These are phyloP conservation scores for Penicillium olsonii DNA, from an alignment of 2,329 filamentous ascomycete genomes.

Conservation along the genomic window DNA sequence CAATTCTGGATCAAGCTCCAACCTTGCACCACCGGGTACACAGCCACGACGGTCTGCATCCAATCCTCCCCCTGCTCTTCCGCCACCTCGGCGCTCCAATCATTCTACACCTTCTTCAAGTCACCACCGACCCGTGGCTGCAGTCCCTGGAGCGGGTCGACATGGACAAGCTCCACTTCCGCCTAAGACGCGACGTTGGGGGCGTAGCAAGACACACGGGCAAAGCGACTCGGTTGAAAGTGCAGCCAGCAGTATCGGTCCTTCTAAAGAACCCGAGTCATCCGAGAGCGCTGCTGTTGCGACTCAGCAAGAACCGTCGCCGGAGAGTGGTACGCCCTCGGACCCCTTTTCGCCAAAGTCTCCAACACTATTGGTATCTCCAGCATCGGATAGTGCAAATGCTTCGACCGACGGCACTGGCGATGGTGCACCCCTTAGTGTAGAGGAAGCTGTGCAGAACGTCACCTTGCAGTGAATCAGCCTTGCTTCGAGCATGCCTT, in stretches of 20 bases:
- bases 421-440: constrained; percentile 25
- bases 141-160: constrained; percentile 15
- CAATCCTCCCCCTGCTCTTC: constrained; percentile 42
- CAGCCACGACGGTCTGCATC: constrained; percentile 34
- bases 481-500: background rate
- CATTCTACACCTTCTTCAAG: constrained; percentile 28
- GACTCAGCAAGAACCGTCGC: background rate
- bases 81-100: constrained; percentile 42
- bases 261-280: constrained; percentile 15
- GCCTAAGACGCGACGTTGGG: constrained; percentile 46
- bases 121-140: constrained; percentile 23
- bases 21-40: constrained; percentile 26
- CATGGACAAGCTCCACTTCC: constrained; percentile 40
- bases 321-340: constrained; percentile 2
- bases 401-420: background rate
- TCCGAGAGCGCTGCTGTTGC: constrained; percentile 6
- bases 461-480: constrained; percentile 26
- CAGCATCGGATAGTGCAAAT: constrained; percentile 7
- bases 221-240: constrained; percentile 28
- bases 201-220: constrained; percentile 29
- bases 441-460: constrained; percentile 39
- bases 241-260: constrained; percentile 16
- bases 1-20: constrained; percentile 26
- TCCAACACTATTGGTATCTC: constrained; percentile 19
- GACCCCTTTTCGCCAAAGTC: constrained; percentile 26